Base-by-base conservation (phyloP, 768 basidiomycete species). In the Agrocybe praecox region DNA sequence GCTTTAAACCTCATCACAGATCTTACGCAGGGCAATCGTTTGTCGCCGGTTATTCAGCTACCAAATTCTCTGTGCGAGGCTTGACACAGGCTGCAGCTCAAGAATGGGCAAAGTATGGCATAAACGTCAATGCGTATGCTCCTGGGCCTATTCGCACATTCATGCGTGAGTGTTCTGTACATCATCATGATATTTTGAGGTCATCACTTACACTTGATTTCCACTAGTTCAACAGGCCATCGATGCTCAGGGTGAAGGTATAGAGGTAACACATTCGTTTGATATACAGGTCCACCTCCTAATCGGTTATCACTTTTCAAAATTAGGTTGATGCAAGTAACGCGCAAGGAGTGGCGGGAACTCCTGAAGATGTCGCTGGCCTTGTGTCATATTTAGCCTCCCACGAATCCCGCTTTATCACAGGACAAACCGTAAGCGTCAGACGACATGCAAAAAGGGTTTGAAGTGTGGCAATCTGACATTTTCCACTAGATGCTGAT, bases 91-190 rank as follows among this genome's bases (percentile, higher is more conserved):
- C 40, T 9, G 32, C 46, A 53, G 69, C 67, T 22, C 34, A 46
- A 17, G 66, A 70, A 32, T 57, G 67, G 26, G 68, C 49, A n/a
- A 33, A 52, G 21, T 57, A 69, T 46, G 57, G 57, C 6, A 72
- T 72, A 14, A 69, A 65, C 4, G 70, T 69, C 32, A 72, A 70
- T 47, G 61, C 61, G 2, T 72, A 72, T 34, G 70, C 70, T 7
- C 69, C 69, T 9, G 64, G 67, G 36, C 44, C 65, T 4, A 59
- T 70, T 14, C 60, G 66, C 15, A 67, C 70, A 2, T 32, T 60
- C 2, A 67, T 69, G 70, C 53, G 69, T 65, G 49, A 11, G 29
- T 17, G 29, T 29, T 29, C 9, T 9, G 26, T 29, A 29, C 9
- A 29, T 29, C 9, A 29, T 9, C 26, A 29, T n/a, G n/a, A n/a